Evolutionary conservation across 1,139 yeast genomes (phyloP), one percentile per base, ranked within the genome.

Genomic region (Yamadazyma friedrichii): DNA sequence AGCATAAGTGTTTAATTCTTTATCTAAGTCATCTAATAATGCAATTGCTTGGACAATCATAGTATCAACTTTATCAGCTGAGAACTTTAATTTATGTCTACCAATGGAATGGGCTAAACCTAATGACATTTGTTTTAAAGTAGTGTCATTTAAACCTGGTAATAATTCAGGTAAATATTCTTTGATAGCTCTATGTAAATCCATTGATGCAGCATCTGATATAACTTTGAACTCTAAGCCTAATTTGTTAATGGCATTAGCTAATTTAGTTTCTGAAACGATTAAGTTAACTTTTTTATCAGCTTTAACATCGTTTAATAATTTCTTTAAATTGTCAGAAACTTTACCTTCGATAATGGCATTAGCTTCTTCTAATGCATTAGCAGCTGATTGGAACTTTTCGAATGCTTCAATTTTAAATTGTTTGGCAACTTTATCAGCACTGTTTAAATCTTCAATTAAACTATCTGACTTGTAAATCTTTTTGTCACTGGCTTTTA

Each of bases 31-130:
- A 65, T 93, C 98, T 56, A 93, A 80, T 52, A 93, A 74, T 36
- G 98, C 96, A 70, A 93, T 93, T 44, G 98, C 98, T 76, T 94
- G 98, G 50, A 93, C 95, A 64, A 93, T 89, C 96, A 91, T 91
- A 55, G 95, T 93, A 70, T 93, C 98, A 46, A 89, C 97, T 74
- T 93, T 93, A 66, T 93, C 98, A 50, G 98, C 96, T 46, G 95
- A 85, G 62, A 93, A 93, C 74, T 94, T 93, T 65, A 93, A 83
- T 76, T 93, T 94, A 68, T 91, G 95, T 74, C 98, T 91, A 61
- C 97, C 97, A 56, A 89, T 83, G 42, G 98, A 91, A 70, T 94
- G 98, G 39, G 96, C 96, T 64, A 93, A 82, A 77, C 97, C 97
- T 52, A 91, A 78, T 15, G 97, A 85, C 98, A 93, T 93, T 61